Base-by-base conservation (phyloP, 306 rosid species). In the Glycine soja region DNA sequence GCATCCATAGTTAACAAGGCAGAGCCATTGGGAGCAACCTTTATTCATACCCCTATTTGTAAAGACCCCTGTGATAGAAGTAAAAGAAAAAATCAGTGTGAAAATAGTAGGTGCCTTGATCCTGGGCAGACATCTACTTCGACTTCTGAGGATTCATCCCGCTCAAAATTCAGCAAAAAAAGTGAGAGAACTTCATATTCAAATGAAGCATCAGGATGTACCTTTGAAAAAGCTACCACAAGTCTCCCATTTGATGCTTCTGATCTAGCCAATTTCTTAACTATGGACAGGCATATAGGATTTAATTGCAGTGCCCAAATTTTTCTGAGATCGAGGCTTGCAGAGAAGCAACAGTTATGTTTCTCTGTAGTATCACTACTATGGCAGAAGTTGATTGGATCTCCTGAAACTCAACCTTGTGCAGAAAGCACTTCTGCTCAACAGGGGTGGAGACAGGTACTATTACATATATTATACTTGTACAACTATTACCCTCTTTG, bases 361-460 rank as follows among this genome's bases (percentile, higher is more conserved):
- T 93, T 91, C 69, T 90, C 98, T 62, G 94, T 93, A 77, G 96
- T 93, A 75, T 91, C 98, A 45, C 83, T 93, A 66, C 84, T 93
- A 61, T 93, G 98, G 98, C 91, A 89, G 87, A 93, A 93, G 89
- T 80, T 93, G 83, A 90, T 93, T 87, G 85, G 90, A 13, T 87
- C 92, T 82, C 97, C 97, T 30, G 97, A 93, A 82, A 93, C 88
- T 47, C 92, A 91, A 74, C 97, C 91, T 64, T 83, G 85, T 71
- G 91, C 89, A 61, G 97, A 93, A 81, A 90, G 97, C 88, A 93
- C 97, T 78, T 93, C 97, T 62, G 97, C 97, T 40, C 97, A 93
- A 75, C 97, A 93, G 89, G 97, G 97, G 47, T 93, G 97, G 97
- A 86, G 93, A 74, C 97, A 93, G 93, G 97, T 93, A 91, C 59